Base-by-base conservation (phyloP, 768 basidiomycete genomes). In the Cubamyces lactineus region DNA sequence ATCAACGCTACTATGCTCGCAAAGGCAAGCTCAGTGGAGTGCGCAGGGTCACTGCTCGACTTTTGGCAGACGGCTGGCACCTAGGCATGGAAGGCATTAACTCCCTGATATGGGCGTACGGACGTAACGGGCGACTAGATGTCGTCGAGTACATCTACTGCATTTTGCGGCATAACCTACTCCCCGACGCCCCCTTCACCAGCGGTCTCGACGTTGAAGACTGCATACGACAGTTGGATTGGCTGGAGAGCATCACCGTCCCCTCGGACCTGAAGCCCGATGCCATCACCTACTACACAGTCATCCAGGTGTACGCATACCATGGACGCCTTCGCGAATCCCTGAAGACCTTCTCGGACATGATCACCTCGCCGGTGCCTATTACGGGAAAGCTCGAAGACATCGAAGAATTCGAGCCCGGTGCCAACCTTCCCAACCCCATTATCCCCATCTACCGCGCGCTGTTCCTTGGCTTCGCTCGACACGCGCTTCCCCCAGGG, bases 401-500 rank as follows among this genome's bases (percentile, higher is more conserved):
- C 19, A 70, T 76, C 2, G 62, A 70, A 19, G 73, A 73, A 5
- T 55, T 68, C 19, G 65, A 73, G 3, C 57, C 67, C 24, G 73
- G 74, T 1, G 61, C 68, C 69, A 8, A 82, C 79, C 57, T 72
- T 69, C 24, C 83, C 84, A 2, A 83, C 79, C 1, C 69, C 84
- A 41, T 50, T 30, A 39, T 69, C 49, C 73, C 81, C 21, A 77
- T 85, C 34, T 94, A 88, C 71, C 84, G 90, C 21, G 84, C 84
- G 17, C 71, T 95, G 42, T 93, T 95, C 69, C 79, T 89, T 17
- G 92, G 90, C 0, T 94, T 92, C 71, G 76, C 79, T 7, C 83
- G 82, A 12, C 85, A 90, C 66, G 89, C 57, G 9, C 11, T 24
- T 7, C 53, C 38, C 30, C 65, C 61, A n/a, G 39, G 40, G 34